Base-by-base conservation (phyloP, 306 rosid species). In the Vigna angularis region DNA sequence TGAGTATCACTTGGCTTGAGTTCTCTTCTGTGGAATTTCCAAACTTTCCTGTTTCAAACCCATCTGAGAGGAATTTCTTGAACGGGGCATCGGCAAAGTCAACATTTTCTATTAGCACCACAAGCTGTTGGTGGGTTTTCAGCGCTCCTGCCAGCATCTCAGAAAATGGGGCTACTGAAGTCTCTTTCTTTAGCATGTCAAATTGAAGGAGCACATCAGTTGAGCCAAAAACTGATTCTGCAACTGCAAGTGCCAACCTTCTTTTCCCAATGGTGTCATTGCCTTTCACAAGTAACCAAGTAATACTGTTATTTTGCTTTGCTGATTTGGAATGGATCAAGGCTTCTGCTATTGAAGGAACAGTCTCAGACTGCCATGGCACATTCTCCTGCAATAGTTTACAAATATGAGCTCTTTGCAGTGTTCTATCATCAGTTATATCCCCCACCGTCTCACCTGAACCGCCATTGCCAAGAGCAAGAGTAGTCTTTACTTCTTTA, bases 331-430 rank as follows among this genome's bases (percentile, higher is more conserved):
- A 87, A 68, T 81, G 77, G 24, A 84, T 38, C 75, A 93, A 75
- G 73, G 89, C 91, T 74, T 88, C 91, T 18, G 91, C 95, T 55
- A 93, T 73, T 16, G 91, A 88, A 78, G 93, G 93, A 77, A 86
- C 81, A 79, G 83, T 85, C 79, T 91, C 97, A 45, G 93, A 89
- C 26, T 89, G 95, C 98, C 98, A 93, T 40, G 97, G 94, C 52
- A 93, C 90, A 82, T 88, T 88, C 86, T 91, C 97, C 85, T 83
- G 89, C 87, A 93, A 79, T 17, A 83, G 66, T 82, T 83, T 91
- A 68, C 94, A 86, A 78, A 88, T 73, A 75, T 84, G 89, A 82
- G 85, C 93, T 79, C 84, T 62, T 77, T 67, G 80, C 44, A 81
- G 72, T 74, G 84, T 72, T 55, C 79, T 72, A 83, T 85, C 90